phyloP scores from a whole-genome alignment of 2,329 filamentous ascomycete genomes.

The Ophiostoma sp. region DNA sequence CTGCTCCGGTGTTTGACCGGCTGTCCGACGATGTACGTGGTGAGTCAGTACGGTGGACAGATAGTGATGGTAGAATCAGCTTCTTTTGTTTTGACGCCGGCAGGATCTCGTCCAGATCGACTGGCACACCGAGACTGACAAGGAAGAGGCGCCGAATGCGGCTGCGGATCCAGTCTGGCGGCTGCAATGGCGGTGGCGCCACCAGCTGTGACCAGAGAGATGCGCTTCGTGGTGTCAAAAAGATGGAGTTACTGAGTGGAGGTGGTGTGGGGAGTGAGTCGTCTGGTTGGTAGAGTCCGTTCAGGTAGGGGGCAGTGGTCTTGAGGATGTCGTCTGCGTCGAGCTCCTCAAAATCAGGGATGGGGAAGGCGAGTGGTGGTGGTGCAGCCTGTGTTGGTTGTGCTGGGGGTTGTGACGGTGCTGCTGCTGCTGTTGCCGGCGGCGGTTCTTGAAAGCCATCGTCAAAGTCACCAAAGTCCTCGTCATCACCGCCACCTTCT shows the following conservation, averaged over 20 bases:
- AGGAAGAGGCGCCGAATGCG: slow-evolving; percentile 93
- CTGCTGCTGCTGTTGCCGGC: slow-evolving; percentile 31
- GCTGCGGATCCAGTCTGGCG: slow-evolving; percentile 96
- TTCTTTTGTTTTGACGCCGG: slow-evolving; percentile 98
- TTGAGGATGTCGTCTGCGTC: slow-evolving; percentile 60
- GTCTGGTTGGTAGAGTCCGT: slow-evolving; percentile 63
- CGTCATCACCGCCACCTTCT: slow-evolving; percentile 55
- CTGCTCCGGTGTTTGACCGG: slow-evolving; percentile 43
- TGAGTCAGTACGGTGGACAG: slow-evolving; percentile 46
- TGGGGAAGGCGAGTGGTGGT: slow-evolving; percentile 42
- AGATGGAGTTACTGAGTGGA: slow-evolving; percentile 62
- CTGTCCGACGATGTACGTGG: slow-evolving; percentile 58
- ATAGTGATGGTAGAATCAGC: slow-evolving; percentile 82
- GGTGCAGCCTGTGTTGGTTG: slow-evolving; percentile 35
- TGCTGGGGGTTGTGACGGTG: slow-evolving; percentile 34
- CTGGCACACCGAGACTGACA: slow-evolving; percentile 90
- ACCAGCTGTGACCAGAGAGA: slow-evolving; percentile 97
- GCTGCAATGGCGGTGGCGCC: slow-evolving; percentile 88
- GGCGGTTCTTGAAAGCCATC: slow-evolving; percentile 64
- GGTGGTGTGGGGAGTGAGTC: slow-evolving; percentile 53
- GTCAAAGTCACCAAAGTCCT: slow-evolving; percentile 69
- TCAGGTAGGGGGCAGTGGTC: slow-evolving; percentile 65
- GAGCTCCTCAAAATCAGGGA: slow-evolving; percentile 67
- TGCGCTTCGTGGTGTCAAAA: slow-evolving; percentile 80
- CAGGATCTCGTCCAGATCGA: slow-evolving; percentile 95